Base-by-base conservation (phyloP, 306 rosid genomes). In the Glycine latifolia region DNA sequence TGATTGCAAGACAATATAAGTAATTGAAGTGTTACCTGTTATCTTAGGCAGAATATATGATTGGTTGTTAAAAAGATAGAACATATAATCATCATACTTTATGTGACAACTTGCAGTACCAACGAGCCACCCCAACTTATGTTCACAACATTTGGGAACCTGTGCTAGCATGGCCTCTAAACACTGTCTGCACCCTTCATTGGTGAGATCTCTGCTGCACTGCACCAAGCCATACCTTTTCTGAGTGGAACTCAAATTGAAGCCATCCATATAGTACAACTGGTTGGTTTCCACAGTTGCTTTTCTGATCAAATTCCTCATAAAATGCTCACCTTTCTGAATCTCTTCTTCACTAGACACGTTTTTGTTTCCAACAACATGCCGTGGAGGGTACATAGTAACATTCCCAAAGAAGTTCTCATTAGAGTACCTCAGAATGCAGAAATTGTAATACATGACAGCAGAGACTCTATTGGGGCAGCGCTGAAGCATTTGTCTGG, bases 201-300 rank as follows among this genome's bases (percentile, higher is more conserved):
- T 26, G 4, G 14, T 60, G 12, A 82, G 78, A n/a, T 82, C 86
- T 26, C 86, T 67, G 1, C 54, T 62, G 5, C 86, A 82, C 4
- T 82, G 86, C 49, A 47, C 85, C 33, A 81, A 3, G 0, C 76
- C 85, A 56, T 75, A 81, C 68, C 80, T 52, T 15, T 5, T 74
- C 43, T 47, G 59, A 10, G 52, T 60, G 4, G 49, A 2, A 16
- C 70, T 68, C 70, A 69, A 66, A 10, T 56, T 52, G 26, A 74
- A 54, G 52, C 31, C 80, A 20, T 46, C 59, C 69, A 14, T 53
- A 0, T 61, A 62, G 8, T 6, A 73, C 43, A 74, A 43, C 44
- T 10, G 41, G 7, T 74, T 43, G 16, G 75, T 43, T 68, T 50
- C 53, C 7, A 2, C 5, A 8, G 83, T 71, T 1, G 85, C 85